A percentile compares a stretch with the other conserved stretches of the same genome.
These are phyloP conservation scores for Diaporthe sp. DNA, from an alignment of 2,329 filamentous ascomycete genomes.

Conservation along the genomic window DNA sequence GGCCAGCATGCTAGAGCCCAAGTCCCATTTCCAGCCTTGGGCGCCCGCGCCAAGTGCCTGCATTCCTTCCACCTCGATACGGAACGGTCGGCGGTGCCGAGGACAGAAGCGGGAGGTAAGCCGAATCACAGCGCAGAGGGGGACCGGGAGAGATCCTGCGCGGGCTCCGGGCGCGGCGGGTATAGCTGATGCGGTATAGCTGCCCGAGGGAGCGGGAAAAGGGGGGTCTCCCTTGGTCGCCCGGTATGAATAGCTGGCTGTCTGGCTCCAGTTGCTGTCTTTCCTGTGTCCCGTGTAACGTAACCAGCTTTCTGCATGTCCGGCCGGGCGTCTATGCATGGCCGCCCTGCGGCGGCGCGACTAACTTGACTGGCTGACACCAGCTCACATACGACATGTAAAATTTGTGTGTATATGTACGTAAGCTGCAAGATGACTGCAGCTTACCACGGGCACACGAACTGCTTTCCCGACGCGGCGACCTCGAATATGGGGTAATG, in stretches of 20 bases:
- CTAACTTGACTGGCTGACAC: not conserved
- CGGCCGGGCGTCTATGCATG: conserved; percentile 25
- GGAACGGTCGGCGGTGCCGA: not conserved
- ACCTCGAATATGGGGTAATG: not conserved
- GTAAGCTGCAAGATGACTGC: conserved; percentile 30
- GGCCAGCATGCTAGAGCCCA: too few species aligned
- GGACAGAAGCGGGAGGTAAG: not conserved
- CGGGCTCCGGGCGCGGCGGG: conserved; percentile 12
- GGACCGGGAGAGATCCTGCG: conserved; percentile 2
- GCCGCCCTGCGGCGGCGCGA: not conserved
- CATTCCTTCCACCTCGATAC: not conserved
- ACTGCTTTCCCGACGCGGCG: conserved; percentile 1
- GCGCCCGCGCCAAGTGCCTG: not conserved
- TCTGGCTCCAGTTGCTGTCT: not conserved
- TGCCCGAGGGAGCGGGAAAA: conserved; percentile 3
- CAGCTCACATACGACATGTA: not conserved
- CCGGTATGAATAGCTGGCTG: not conserved
- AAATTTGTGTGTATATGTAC: not conserved
- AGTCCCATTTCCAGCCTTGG: not conserved
- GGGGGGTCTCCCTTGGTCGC: not conserved
- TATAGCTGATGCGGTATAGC: conserved; percentile 32
- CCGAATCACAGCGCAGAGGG: conserved; percentile 20
- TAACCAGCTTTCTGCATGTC: not conserved
- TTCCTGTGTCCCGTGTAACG: not conserved
- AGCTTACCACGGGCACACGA: conserved; percentile 22